phyloP scores from a whole-genome alignment of 2,329 filamentous ascomycete species.

The Drechslerella dactyloides region DNA sequence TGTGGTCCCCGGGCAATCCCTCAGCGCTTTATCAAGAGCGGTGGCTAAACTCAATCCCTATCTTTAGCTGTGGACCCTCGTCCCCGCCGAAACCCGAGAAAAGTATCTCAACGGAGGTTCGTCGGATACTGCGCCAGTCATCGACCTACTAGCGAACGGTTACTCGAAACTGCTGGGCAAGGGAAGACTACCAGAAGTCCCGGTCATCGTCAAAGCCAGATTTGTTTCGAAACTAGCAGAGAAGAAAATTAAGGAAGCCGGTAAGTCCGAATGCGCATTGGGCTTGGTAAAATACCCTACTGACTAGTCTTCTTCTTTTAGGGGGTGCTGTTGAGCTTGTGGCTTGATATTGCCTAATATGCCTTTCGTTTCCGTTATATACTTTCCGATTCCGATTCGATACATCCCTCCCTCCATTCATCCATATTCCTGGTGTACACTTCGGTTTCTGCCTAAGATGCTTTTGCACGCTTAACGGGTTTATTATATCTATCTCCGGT shows the following conservation, averaged over 20 bases:
- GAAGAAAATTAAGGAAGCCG: slow-evolving; percentile 98
- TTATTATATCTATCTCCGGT: slow-evolving; percentile 41
- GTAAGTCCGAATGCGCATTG: slow-evolving; percentile 58
- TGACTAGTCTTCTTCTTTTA: slow-evolving; percentile 12
- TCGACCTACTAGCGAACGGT: slow-evolving; percentile 95
- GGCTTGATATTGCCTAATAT: slow-evolving; percentile 17
- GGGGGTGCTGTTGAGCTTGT: slow-evolving; percentile 43
- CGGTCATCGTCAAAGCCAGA: slow-evolving; percentile 90
- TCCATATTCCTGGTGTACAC: background rate
- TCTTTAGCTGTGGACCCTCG: slow-evolving; percentile 85
- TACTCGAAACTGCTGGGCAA: slow-evolving; percentile 99
- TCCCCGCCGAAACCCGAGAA: slow-evolving; percentile 90
- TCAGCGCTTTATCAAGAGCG: background rate
- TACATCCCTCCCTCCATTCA: slow-evolving; percentile 4
- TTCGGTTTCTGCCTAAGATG: slow-evolving; percentile 13
- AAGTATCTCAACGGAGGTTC: slow-evolving; percentile 79
- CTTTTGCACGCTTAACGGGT: slow-evolving; percentile 35
- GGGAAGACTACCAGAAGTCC: slow-evolving; percentile 90
- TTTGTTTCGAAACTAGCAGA: slow-evolving; percentile 96
- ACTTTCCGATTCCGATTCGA: background rate
- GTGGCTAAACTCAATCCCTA: slow-evolving; percentile 27
- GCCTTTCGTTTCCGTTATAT: slow-evolving; percentile 11
- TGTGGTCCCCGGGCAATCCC: too few species aligned
- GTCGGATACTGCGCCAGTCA: slow-evolving; percentile 91
- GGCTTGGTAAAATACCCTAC: background rate